phyloP scores from a whole-genome alignment of 2,329 filamentous ascomycete species.

The Penicillium olsonii region DNA sequence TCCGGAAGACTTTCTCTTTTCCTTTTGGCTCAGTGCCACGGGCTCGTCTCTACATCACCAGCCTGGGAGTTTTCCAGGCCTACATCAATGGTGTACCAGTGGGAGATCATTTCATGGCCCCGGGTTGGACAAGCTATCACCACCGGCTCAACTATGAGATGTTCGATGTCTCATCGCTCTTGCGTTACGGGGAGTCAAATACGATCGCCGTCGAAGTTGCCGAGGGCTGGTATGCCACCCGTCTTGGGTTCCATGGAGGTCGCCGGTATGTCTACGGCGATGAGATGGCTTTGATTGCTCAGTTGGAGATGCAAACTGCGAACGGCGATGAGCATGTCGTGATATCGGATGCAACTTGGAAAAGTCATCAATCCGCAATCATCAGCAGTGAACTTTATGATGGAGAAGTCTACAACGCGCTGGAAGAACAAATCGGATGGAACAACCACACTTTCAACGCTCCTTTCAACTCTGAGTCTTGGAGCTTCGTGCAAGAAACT shows the following conservation, averaged over 20 bases:
- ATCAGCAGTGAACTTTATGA: conserved; percentile 51
- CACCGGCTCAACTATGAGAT: conserved; percentile 54
- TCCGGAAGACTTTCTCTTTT: conserved; percentile 36
- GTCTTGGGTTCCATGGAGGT: conserved; percentile 32
- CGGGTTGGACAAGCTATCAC: conserved; percentile 56
- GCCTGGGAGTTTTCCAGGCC: conserved; percentile 49
- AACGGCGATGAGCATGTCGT: conserved; percentile 14
- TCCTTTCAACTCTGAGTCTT: background rate
- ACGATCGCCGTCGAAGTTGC: conserved; percentile 46
- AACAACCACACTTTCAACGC: conserved; percentile 22
- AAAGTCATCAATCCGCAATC: conserved; percentile 21
- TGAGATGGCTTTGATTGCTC: conserved; percentile 28
- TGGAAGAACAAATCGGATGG: conserved; percentile 30
- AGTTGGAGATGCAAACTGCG: conserved; percentile 29
- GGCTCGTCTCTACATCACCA: conserved; percentile 52
- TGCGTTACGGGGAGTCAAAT: conserved; percentile 41
- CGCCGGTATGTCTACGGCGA: conserved; percentile 27
- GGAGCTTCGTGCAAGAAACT: conserved; percentile 35
- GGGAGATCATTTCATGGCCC: conserved; percentile 24
- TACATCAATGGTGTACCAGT: conserved; percentile 48
- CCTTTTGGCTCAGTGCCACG: conserved; percentile 6
- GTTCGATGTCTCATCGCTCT: conserved; percentile 51
- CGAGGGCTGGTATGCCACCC: conserved; percentile 53
- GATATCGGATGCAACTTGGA: conserved; percentile 28
- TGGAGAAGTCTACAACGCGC: conserved; percentile 54